These are phyloP conservation scores for Venturia effusa DNA, from an alignment of 2,329 filamentous ascomycete species.

Conservation along the genomic window DNA sequence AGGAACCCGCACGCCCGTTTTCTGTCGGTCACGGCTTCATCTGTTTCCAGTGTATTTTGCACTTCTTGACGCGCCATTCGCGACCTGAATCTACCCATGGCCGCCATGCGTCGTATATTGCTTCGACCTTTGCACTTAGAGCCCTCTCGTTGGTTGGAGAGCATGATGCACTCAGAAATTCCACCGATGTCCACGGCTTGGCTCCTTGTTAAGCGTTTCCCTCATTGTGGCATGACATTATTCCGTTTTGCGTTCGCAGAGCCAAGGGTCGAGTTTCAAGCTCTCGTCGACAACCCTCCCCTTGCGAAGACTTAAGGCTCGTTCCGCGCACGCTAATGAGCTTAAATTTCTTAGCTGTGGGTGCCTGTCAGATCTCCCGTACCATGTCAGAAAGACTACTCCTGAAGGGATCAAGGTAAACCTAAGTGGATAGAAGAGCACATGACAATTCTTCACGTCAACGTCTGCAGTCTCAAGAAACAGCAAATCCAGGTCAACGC, in stretches of 20 bases:
- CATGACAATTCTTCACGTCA: background rate
- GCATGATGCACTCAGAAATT: background rate
- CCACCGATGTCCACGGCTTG: background rate
- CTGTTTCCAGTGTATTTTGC: too few relatives aligned
- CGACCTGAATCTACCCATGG: background rate
- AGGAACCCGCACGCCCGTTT: background rate
- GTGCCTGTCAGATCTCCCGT: background rate
- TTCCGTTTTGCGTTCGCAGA: background rate
- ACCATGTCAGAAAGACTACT: background rate
- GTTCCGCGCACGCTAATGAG: background rate
- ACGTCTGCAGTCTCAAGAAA: background rate
- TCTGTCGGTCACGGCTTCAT: background rate
- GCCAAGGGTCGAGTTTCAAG: background rate
- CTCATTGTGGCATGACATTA: background rate
- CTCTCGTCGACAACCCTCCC: background rate
- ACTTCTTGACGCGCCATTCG: background rate
- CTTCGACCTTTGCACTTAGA: background rate
- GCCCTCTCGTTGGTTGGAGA: background rate
- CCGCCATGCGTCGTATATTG: background rate
- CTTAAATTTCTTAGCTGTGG: background rate
- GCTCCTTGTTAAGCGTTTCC: background rate
- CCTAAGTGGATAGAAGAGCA: too few relatives aligned
- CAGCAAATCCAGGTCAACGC: background rate
- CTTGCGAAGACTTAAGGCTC: background rate
- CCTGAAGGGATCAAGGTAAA: background rate